These are phyloP conservation scores for Microstegium vimineum DNA, from an alignment of 176 grass and related monocot genomes.

Conservation along the genomic window DNA sequence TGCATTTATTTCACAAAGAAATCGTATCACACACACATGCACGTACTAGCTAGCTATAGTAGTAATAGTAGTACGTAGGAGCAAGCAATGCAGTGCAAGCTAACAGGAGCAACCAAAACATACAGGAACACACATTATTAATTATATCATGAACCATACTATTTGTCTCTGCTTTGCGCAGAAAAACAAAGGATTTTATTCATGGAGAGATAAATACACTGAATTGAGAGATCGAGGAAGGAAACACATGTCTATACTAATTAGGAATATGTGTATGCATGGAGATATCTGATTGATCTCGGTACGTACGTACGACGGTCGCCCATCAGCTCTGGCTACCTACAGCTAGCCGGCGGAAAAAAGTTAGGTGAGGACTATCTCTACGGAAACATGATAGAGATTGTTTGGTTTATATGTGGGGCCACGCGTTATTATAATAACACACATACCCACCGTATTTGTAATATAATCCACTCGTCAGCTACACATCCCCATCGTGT, in stretches of 20 bases:
- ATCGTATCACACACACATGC: background rate
- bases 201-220: too few relatives aligned
- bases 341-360: background rate
- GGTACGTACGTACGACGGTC: background rate
- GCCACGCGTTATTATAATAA: too few relatives aligned
- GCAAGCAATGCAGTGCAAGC: background rate
- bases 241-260: background rate
- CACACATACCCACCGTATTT: too few relatives aligned
- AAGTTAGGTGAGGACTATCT: too few relatives aligned
- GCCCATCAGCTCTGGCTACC: background rate
- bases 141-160: background rate
- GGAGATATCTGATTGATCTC: background rate
- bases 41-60: too few relatives aligned
- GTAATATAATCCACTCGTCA: too few relatives aligned
- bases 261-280: too few relatives aligned
- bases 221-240: too few relatives aligned
- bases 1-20: background rate
- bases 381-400: too few relatives aligned
- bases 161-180: background rate
- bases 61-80: background rate
- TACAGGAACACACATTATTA: background rate
- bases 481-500: too few relatives aligned
- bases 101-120: background rate
- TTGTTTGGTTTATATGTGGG: too few relatives aligned
- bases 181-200: background rate